phyloP scores from a whole-genome alignment of 139 green algal species.

The Haematococcus lacustris region DNA sequence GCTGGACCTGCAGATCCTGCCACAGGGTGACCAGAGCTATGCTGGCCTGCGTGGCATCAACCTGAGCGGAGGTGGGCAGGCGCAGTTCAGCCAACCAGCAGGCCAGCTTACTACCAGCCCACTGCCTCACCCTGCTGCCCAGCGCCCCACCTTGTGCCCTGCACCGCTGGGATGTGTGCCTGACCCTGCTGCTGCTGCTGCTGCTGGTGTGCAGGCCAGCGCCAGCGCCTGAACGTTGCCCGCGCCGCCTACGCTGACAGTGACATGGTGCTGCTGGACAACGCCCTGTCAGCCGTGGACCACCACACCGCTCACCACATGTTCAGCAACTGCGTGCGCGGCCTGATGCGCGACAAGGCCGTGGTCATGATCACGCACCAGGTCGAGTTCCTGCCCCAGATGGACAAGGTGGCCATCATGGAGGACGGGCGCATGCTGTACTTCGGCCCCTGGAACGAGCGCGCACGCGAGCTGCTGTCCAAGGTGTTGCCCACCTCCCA shows the following conservation, averaged over 20 bases:
- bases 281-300: slow-evolving; percentile 49
- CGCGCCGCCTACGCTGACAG: slow-evolving; percentile 45
- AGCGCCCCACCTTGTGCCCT: too few species aligned
- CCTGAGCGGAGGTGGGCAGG: slow-evolving; percentile 51
- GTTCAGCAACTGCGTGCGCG: slow-evolving; percentile 47
- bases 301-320: slow-evolving; percentile 56
- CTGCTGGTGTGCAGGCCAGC: too few species aligned
- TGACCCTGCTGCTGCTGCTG: too few species aligned
- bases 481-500: slow-evolving; percentile 30
- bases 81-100: too few species aligned
- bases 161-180: too few species aligned
- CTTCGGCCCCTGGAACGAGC: slow-evolving; percentile 43
- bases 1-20: slow-evolving; percentile 31
- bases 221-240: slow-evolving; percentile 50
- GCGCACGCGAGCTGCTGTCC: slow-evolving; percentile 33
- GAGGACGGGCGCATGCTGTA: slow-evolving; percentile 41
- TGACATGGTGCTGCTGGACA: slow-evolving; percentile 54
- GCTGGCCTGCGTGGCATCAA: slow-evolving; percentile 62
- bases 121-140: too few species aligned
- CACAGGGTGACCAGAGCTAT: slow-evolving; percentile 36
- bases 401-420: slow-evolving; percentile 37
- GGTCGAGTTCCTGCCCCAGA: slow-evolving; percentile 43
- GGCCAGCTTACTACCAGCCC: too few species aligned
- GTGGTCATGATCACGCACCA: slow-evolving; percentile 55
- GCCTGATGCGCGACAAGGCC: slow-evolving; percentile 44